phyloP scores from a whole-genome alignment of 148 eudicot genomes.

The Pharnaceum exiguum region DNA sequence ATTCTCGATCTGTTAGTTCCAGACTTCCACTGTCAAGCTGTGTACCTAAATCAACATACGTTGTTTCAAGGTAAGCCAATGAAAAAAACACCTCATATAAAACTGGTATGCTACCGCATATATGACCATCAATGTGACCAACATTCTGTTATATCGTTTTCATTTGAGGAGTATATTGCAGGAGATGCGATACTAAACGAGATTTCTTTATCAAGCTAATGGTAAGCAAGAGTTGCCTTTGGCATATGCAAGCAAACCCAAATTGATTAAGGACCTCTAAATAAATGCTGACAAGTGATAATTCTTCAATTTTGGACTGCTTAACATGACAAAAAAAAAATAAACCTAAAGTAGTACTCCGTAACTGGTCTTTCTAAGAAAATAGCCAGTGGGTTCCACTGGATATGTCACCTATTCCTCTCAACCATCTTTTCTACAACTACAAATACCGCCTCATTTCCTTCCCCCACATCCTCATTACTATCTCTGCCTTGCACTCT shows the following conservation, averaged over 20 bases:
- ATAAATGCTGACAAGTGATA: background rate
- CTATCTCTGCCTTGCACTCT: constrained; percentile 7
- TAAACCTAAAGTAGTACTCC: background rate
- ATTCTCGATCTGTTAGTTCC: too few species aligned
- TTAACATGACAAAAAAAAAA: background rate
- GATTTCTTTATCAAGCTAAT: constrained; percentile 19
- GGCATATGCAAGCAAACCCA: constrained; percentile 6
- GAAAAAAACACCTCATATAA: too few species aligned
- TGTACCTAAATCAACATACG: too few species aligned
- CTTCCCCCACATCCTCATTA: background rate
- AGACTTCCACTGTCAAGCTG: too few species aligned
- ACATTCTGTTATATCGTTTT: too few species aligned
- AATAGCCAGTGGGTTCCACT: constrained; percentile 17
- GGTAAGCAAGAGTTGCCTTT: constrained; percentile 12
- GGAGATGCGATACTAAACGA: constrained; percentile 16
- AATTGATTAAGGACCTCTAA: too few species aligned
- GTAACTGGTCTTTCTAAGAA: constrained; percentile 11
- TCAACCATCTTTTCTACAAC: constrained; percentile 7
- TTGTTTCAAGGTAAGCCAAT: too few species aligned
- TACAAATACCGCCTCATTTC: constrained; percentile 23
- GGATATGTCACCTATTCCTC: constrained; percentile 25
- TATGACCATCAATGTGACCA: too few species aligned
- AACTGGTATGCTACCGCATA: too few species aligned
- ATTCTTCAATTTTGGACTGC: constrained; percentile 2
- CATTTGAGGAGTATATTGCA: background rate